Evolutionary conservation across 768 basidiomycete genomes (phyloP).

Genomic region (Suillus decipiens): DNA sequence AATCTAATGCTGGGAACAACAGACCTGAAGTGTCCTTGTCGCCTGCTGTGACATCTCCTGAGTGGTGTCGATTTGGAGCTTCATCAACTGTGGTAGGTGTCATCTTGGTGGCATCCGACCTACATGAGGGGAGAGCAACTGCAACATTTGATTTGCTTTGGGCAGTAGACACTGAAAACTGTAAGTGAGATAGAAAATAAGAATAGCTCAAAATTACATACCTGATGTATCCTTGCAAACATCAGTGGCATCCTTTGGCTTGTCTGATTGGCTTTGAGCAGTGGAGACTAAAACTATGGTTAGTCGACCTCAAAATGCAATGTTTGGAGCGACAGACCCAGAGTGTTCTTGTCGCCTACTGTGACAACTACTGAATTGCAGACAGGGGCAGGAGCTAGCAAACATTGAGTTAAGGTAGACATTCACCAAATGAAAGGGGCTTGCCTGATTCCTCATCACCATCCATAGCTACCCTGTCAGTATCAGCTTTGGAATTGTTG

Average conservation of each 20-base stretch:
- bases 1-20: no score
- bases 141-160: no score
- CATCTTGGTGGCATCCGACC: no score
- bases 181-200: no score
- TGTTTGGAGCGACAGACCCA: not conserved
- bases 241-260: not conserved
- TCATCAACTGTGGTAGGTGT: no score
- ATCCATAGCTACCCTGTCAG: not conserved
- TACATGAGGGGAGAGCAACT: no score
- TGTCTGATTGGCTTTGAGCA: not conserved
- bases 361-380: not conserved
- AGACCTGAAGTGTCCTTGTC: no score
- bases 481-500: not conserved
- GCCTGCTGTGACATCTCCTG: no score
- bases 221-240: slow-evolving; percentile 1
- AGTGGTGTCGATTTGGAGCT: no score
- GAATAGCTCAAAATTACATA: not conserved
- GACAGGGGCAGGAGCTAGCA: not conserved
- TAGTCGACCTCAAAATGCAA: not conserved
- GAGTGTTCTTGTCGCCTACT: not conserved
- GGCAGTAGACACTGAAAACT: no score
- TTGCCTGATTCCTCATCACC: not conserved
- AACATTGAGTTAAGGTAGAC: not conserved
- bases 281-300: not conserved
- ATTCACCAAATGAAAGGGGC: not conserved